Percentiles rank a stretch among this genome's conserved stretches.
These are phyloP conservation scores for Mycena venus DNA, from an alignment of 768 basidiomycete genomes.

Conservation along the genomic window DNA sequence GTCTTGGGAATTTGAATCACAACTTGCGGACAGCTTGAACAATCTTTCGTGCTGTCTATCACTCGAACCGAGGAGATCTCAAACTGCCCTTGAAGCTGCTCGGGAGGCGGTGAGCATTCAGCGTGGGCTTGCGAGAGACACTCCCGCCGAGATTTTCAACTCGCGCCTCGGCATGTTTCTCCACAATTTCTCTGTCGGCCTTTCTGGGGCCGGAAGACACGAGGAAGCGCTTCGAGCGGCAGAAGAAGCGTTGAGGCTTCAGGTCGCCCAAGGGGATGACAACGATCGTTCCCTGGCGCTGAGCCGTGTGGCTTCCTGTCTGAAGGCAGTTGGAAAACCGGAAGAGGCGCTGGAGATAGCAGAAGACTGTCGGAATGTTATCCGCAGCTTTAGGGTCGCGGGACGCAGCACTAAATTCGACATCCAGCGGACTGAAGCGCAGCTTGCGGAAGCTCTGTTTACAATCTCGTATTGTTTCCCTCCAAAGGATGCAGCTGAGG, in stretches of 20 bases:
- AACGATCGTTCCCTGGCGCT: slow-evolving; percentile 15
- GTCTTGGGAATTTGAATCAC: slow-evolving; percentile 8
- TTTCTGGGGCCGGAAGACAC: slow-evolving; percentile 18
- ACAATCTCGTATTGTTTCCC: slow-evolving; percentile 17
- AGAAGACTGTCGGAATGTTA: slow-evolving; percentile 18
- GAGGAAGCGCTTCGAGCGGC: slow-evolving; percentile 28
- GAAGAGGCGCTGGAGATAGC: slow-evolving; percentile 3
- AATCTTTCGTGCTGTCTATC: slow-evolving; percentile 25
- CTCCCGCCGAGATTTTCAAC: neutral
- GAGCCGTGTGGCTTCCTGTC: slow-evolving; percentile 25
- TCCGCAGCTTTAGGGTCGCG: neutral
- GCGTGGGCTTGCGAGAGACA: slow-evolving; percentile 23
- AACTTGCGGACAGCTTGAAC: slow-evolving; percentile 18
- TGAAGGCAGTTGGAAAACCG: slow-evolving; percentile 1
- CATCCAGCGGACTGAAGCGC: neutral
- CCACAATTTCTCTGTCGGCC: slow-evolving; percentile 23
- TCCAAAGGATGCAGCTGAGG: neutral
- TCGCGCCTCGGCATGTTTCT: slow-evolving; percentile 23
- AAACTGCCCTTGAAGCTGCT: slow-evolving; percentile 21
- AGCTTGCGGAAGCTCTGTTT: slow-evolving; percentile 26
- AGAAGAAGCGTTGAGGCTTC: slow-evolving; percentile 23
- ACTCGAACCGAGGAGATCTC: neutral
- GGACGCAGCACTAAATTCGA: neutral
- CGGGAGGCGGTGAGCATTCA: slow-evolving; percentile 27
- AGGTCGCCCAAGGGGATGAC: neutral